Base-by-base conservation (phyloP, 371 early-diverging fungal genomes). In the Neoconidiobolus thromboides region DNA sequence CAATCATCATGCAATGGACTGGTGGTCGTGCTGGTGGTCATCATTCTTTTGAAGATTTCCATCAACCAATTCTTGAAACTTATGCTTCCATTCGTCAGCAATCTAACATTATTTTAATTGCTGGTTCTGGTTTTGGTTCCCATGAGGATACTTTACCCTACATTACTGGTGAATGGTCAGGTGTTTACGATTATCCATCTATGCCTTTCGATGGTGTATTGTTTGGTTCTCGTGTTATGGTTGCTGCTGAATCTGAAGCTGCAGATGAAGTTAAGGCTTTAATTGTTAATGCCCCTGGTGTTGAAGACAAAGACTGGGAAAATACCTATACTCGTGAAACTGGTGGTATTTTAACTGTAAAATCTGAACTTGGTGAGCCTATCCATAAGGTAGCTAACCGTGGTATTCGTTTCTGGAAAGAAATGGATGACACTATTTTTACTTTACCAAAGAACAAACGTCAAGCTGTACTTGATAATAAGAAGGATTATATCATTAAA, bases 201-300 rank as follows among this genome's bases (percentile, higher is more conserved):
- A 95, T 95, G 96, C 96, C 96, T n/a, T 90, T 90, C 64, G 96
- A 95, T 67, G 96, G 93, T 72, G 70, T 89, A 61, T 74, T 95
- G 60, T 87, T 93, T 68, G 96, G 89, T 43, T 91, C 93, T 43
- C 87, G 96, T 63, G 82, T 95, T 70, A 89, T 93, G 89, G 92
- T 93, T 47, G 91, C 93, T 62, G 83, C 88, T 74, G 96, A 95
- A 70, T 83, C 82, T 69, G 68, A 78, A 56, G 85, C 96, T 7
- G 85, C 87, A 37, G 77, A 77, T 43, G 80, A 75, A 43, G 91
- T 87, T 64, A 95, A 95, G 77, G 77, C 90, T 64, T 83, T 89
- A 46, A 92, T 95, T 71, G 92, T 88, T 3, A 80, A 79, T 60
- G 86, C 91, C 42, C 82, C 90, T 43, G 95, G 95, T 65, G 79